Percentiles rank a stretch among this genome's conserved stretches.
Evolutionary conservation across 345 rosid species (phyloP).

Genomic region (Arabidopsis arenosa): DNA sequence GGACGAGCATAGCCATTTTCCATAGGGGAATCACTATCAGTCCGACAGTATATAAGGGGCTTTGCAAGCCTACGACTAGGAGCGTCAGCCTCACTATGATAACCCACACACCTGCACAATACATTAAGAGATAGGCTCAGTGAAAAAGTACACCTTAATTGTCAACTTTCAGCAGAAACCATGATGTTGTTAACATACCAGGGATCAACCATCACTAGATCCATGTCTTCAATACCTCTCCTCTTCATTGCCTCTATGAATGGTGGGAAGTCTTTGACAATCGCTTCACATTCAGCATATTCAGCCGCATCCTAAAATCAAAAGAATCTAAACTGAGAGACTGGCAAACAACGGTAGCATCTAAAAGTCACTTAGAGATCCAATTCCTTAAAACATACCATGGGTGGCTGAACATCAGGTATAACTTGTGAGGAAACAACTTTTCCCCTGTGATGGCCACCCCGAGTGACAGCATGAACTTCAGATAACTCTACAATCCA

Average conservation of each 20-base stretch:
- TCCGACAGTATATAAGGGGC: slow-evolving; percentile 90
- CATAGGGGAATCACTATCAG: slow-evolving; percentile 93
- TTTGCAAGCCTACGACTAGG: slow-evolving; percentile 88
- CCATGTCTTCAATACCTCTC: slow-evolving; percentile 94
- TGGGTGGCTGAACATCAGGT: slow-evolving; percentile 93
- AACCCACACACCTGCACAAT: slow-evolving; percentile 78
- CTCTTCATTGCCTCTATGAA: slow-evolving; percentile 89
- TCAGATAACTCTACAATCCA: slow-evolving; percentile 87
- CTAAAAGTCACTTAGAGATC: slow-evolving; percentile 32
- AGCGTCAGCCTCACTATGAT: slow-evolving; percentile 79
- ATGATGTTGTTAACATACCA: slow-evolving; percentile 54
- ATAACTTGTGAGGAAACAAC: slow-evolving; percentile 74
- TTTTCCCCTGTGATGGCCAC: slow-evolving; percentile 96
- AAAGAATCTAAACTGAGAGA: slow-evolving; percentile 21
- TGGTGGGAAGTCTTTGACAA: slow-evolving; percentile 77
- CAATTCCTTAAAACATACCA: slow-evolving; percentile 56
- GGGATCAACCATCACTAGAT: slow-evolving; percentile 89
- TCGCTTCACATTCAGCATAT: slow-evolving; percentile 94
- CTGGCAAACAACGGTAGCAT: slow-evolving; percentile 23
- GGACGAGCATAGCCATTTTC: slow-evolving; percentile 98
- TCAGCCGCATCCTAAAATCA: slow-evolving; percentile 71
- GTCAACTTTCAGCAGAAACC: slow-evolving; percentile 27
- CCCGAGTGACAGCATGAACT: slow-evolving; percentile 90
- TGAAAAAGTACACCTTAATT: slow-evolving; percentile 9
- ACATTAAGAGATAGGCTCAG: slow-evolving; percentile 19